Percentiles rank a stretch among this genome's conserved stretches.
Conservation (phyloP, 805 yeast species). For the Torulaspora delbrueckii region DNA sequence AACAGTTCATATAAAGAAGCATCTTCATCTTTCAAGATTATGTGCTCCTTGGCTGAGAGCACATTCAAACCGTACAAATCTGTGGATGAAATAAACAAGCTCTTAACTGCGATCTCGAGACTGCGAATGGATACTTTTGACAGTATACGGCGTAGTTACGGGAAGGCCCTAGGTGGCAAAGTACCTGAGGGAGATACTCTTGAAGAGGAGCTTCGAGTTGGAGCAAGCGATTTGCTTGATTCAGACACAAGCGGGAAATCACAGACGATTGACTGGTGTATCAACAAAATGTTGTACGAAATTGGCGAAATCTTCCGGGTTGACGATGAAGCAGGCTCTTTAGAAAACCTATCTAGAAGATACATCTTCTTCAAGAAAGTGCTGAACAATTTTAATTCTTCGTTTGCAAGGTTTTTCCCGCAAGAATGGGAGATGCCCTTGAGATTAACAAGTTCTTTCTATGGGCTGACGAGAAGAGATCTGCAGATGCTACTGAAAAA, state of each 20-base stretch:
- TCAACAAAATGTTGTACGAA: slow-evolving; percentile 64
- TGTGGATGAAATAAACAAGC: slow-evolving; percentile 52
- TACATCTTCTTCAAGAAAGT: slow-evolving; percentile 76
- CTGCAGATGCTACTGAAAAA: slow-evolving; percentile 49
- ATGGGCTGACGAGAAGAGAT: slow-evolving; percentile 65
- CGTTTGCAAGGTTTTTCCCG: slow-evolving; percentile 57
- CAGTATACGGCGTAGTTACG: slow-evolving; percentile 21
- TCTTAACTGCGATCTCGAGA: slow-evolving; percentile 28
- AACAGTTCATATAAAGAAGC: slow-evolving; percentile 22
- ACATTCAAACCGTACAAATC: slow-evolving; percentile 64
- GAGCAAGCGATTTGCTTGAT: slow-evolving; percentile 73
- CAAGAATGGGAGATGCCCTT: slow-evolving; percentile 64
- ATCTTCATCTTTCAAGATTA: slow-evolving; percentile 29
- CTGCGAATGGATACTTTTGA: slow-evolving; percentile 26
- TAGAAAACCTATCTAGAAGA: slow-evolving; percentile 80
- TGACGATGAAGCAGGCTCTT: slow-evolving; percentile 88
- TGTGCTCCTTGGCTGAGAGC: slow-evolving; percentile 32
- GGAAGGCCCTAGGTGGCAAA: slow-evolving; percentile 16
- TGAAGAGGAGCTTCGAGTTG: slow-evolving; percentile 37
- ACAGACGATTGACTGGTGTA: slow-evolving; percentile 68
- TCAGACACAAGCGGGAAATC: slow-evolving; percentile 51
- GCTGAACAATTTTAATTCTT: slow-evolving; percentile 52
- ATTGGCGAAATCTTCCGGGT: slow-evolving; percentile 68
- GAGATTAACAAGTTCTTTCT: slow-evolving; percentile 56
- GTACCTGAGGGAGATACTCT: slow-evolving; percentile 12